phyloP scores from a whole-genome alignment of 768 basidiomycete genomes.

The Russula ochroleuca region DNA sequence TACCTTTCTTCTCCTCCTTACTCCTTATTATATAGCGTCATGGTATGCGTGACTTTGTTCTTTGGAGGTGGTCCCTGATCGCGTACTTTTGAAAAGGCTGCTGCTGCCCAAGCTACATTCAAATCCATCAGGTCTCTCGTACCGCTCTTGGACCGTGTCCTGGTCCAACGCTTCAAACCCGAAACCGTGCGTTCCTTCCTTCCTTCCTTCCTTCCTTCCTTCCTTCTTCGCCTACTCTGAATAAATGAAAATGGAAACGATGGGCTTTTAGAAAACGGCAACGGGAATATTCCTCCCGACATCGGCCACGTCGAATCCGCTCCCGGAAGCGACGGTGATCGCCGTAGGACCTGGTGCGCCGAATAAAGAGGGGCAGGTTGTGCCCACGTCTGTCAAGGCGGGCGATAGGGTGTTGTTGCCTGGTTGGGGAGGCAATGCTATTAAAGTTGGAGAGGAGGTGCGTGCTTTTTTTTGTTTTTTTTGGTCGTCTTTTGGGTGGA shows the following conservation, averaged over 20 bases:
- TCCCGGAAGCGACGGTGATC: constrained; percentile 97
- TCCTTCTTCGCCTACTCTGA: not conserved
- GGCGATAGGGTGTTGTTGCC: constrained; percentile 93
- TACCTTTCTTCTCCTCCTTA: not conserved
- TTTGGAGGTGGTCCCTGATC: not conserved
- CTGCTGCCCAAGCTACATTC: constrained; percentile 85
- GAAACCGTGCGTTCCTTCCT: constrained; percentile 66
- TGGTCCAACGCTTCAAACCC: constrained; percentile 96
- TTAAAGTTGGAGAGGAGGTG: constrained; percentile 97
- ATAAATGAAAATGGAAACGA: not conserved
- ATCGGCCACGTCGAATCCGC: constrained; percentile 73
- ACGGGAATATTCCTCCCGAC: constrained; percentile 94
- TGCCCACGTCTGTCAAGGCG: constrained; percentile 73
- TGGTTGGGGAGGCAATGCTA: constrained; percentile 92
- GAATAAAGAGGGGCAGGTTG: constrained; percentile 74
- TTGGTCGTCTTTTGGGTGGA: no score
- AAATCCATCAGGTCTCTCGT: constrained; percentile 88
- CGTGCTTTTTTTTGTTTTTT: constrained; percentile 33
- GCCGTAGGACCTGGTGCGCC: constrained; percentile 94
- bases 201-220: constrained; percentile 25
- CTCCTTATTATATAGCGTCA: not conserved
- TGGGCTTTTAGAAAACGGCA: constrained; percentile 80
- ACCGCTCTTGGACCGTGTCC: constrained; percentile 92
- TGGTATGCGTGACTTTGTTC: not conserved
- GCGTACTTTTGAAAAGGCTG: not conserved